Conservation (phyloP, 2,329 filamentous ascomycete species). For the Colletotrichum chlorophyti region DNA sequence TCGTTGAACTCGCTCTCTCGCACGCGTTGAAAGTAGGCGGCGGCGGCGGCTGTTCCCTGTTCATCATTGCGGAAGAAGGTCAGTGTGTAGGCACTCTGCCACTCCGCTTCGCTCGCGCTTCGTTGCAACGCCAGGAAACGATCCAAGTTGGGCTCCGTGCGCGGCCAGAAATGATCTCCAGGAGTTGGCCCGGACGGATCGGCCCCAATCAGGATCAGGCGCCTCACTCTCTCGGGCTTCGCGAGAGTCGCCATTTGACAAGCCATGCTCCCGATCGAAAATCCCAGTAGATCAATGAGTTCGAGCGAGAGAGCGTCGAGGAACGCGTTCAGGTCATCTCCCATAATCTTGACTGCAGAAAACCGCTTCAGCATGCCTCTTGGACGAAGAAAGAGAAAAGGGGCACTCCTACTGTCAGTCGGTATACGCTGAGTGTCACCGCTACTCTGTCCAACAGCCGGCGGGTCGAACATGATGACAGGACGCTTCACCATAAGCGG, state of each 20-base stretch:
- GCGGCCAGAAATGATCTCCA: constrained; percentile 15
- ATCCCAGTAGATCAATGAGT: constrained; percentile 11
- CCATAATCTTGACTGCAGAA: constrained; percentile 4
- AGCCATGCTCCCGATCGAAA: constrained; percentile 14
- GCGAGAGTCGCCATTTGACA: constrained; percentile 12
- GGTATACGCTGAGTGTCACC: constrained; percentile 3
- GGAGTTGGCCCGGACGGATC: constrained; percentile 4
- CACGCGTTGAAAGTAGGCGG: constrained; percentile 3
- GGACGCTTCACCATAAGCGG: constrained; percentile 3
- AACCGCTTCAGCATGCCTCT: background rate
- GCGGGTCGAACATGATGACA: constrained; percentile 21
- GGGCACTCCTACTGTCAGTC: background rate
- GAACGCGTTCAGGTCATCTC: constrained; percentile 15
- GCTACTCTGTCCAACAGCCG: constrained; percentile 6
- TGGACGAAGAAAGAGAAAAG: background rate
- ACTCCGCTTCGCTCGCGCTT: constrained; percentile 7
- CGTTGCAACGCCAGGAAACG: constrained; percentile 2
- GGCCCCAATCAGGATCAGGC: background rate
- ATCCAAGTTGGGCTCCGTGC: constrained; percentile 9
- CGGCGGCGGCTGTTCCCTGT: background rate
- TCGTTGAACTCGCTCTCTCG: constrained; percentile 18
- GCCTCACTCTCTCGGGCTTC: background rate
- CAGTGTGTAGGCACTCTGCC: constrained; percentile 1
- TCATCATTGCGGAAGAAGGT: constrained; percentile 18
- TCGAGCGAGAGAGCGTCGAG: constrained; percentile 8